phyloP scores from a whole-genome alignment of 2,329 filamentous ascomycete species.

The Neonectria punicea region DNA sequence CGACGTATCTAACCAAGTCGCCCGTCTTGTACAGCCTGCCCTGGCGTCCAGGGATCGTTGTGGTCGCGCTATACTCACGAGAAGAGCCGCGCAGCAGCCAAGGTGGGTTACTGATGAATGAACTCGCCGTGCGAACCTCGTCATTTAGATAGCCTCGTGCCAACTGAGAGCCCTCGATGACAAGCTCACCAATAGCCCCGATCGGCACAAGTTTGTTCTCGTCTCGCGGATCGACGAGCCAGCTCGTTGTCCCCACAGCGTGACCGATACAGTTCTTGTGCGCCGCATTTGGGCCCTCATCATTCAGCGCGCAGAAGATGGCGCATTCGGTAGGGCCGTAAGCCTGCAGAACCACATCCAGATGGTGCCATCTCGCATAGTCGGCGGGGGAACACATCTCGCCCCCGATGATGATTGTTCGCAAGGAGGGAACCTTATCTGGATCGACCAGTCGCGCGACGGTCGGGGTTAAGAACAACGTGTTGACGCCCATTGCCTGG shows the following conservation, averaged over 20 bases:
- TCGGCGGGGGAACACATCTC: conserved; percentile 21
- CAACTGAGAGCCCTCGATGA: conserved; percentile 35
- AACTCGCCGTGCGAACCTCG: conserved; percentile 18
- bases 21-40: conserved; percentile 49
- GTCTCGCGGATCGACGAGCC: conserved; percentile 10
- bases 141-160: conserved; percentile 38
- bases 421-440: no score
- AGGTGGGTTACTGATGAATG: conserved; percentile 15
- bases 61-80: no score
- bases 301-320: conserved; percentile 9
- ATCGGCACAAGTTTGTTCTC: conserved; percentile 34
- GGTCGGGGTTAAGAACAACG: not conserved
- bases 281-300: not conserved
- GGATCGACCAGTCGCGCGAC: not conserved
- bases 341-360: conserved; percentile 15
- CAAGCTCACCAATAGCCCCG: conserved; percentile 40
- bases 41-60: not conserved
- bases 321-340: conserved; percentile 27
- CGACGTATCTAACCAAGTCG: conserved; percentile 37
- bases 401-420: conserved; percentile 19
- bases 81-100: not conserved
- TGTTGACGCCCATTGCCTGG: conserved; percentile 15
- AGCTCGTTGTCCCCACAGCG: conserved; percentile 4
- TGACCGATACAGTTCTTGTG: conserved; percentile 9
- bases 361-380: conserved; percentile 14